Percentiles rank a stretch among this genome's conserved stretches.
Conservation (phyloP, 495 filamentous ascomycete species). For the Daldinia caldariorum region DNA sequence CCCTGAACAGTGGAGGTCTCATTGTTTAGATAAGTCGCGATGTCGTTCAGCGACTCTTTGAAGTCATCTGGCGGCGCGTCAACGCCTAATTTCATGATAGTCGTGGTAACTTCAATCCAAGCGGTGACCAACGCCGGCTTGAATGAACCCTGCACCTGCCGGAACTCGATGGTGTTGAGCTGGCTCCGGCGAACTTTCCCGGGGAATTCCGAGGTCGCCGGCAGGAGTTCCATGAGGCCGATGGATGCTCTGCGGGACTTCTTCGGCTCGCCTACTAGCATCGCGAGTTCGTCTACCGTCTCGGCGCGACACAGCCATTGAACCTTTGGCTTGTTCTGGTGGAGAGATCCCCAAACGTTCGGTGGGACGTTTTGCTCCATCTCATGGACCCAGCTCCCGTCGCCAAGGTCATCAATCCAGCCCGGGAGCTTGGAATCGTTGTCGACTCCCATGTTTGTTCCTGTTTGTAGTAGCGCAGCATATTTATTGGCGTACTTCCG, state of each 20-base stretch:
- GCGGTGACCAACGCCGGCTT: conserved; percentile 22
- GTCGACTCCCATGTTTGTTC: conserved; percentile 31
- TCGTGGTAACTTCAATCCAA: conserved; percentile 28
- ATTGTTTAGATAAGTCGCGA: conserved; percentile 15
- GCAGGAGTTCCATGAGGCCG: conserved; percentile 27
- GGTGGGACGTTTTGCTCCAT: conserved; percentile 34
- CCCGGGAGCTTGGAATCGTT: conserved; percentile 13
- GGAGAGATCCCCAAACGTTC: conserved; percentile 7
- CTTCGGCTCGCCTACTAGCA: conserved; percentile 22
- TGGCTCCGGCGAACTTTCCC: conserved; percentile 34
- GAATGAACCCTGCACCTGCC: conserved; percentile 38
- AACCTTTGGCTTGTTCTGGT: conserved; percentile 20
- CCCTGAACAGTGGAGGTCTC: conserved; percentile 4
- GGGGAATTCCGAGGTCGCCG: conserved; percentile 27
- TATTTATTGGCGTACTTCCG: conserved; percentile 27
- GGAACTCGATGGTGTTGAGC: conserved; percentile 35
- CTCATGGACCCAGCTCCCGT: conserved; percentile 22
- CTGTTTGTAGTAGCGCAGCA: conserved; percentile 25
- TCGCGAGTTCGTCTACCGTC: conserved; percentile 26
- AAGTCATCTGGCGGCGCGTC: conserved; percentile 20
- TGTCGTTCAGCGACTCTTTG: background rate
- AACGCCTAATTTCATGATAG: conserved; percentile 26
- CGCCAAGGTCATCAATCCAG: conserved; percentile 21
- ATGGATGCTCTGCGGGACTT: conserved; percentile 30
- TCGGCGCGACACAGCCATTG: conserved; percentile 36